Conservation (phyloP, 1,284 basidiomycete species). For the Cryptococcus neoformans region DNA sequence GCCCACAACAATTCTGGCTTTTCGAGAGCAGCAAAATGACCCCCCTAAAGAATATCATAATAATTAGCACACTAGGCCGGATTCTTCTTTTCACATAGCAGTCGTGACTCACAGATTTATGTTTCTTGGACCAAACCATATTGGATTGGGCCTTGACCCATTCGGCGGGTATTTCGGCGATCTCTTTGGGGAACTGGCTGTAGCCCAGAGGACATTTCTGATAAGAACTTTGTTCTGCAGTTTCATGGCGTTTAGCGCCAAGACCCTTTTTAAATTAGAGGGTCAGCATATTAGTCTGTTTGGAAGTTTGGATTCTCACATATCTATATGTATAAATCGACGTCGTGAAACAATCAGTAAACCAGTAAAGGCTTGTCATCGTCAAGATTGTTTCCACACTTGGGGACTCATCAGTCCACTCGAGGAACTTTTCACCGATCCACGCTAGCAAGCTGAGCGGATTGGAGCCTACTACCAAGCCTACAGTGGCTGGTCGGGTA, state of each 20-base stretch:
- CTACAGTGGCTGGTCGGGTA: constrained; percentile 49
- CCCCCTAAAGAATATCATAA: constrained; percentile 19
- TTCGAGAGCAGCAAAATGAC: constrained; percentile 52
- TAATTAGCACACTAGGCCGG: background rate
- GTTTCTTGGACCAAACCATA: constrained; percentile 28
- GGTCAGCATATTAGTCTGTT: background rate
- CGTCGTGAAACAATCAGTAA: constrained; percentile 46
- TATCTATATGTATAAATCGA: constrained; percentile 51
- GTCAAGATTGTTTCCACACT: constrained; percentile 37
- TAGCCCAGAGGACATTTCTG: constrained; percentile 48
- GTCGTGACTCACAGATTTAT: constrained; percentile 8
- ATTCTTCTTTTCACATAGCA: too few relatives aligned
- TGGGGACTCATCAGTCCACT: constrained; percentile 46
- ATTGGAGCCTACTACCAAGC: constrained; percentile 41
- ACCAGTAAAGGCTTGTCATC: constrained; percentile 49
- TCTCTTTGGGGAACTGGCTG: constrained; percentile 46
- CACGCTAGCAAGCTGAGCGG: constrained; percentile 49
- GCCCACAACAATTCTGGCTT: constrained; percentile 45
- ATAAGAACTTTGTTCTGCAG: constrained; percentile 17
- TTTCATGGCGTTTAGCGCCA: constrained; percentile 18
- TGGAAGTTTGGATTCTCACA: constrained; percentile 20
- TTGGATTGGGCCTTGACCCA: constrained; percentile 10
- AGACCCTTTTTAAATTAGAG: constrained; percentile 2
- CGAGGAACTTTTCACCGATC: constrained; percentile 51
- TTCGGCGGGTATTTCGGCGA: constrained; percentile 41